A percentile compares a stretch with the other conserved stretches of the same genome.
Conservation (phyloP, 805 yeast genomes). For the Schizosaccharomyces octosporus region DNA sequence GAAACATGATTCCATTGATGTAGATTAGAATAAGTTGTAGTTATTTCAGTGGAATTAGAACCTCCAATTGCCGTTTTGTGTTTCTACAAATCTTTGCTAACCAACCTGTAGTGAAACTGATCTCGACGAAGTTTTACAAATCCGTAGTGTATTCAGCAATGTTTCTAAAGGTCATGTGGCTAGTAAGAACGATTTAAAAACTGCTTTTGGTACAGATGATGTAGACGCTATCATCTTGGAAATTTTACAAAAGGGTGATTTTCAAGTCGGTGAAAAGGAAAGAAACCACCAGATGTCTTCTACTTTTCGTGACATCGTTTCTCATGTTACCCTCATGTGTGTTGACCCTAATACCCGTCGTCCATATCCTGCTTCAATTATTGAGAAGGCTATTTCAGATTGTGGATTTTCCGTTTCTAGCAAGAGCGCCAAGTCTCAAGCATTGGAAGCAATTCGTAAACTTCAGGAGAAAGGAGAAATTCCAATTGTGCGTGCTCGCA, state of each 20-base stretch:
- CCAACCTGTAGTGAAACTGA: constrained; percentile 42
- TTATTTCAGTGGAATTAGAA: too few relatives aligned
- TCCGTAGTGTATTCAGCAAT: constrained; percentile 78
- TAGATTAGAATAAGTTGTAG: too few relatives aligned
- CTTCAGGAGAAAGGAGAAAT: constrained; percentile 57
- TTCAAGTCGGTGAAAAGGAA: constrained; percentile 84
- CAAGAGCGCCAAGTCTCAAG: constrained; percentile 64
- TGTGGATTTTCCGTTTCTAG: constrained; percentile 54
- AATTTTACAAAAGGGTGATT: constrained; percentile 73
- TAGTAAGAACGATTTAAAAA: constrained; percentile 52
- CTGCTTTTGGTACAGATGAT: constrained; percentile 54
- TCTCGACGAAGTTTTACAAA: constrained; percentile 82
- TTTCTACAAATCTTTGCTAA: neutral
- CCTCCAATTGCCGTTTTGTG: neutral
- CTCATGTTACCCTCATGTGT: constrained; percentile 67
- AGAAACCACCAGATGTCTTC: constrained; percentile 50
- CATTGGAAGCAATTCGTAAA: constrained; percentile 68
- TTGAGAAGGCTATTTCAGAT: constrained; percentile 51
- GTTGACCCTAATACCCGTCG: constrained; percentile 73
- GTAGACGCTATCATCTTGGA: constrained; percentile 52
- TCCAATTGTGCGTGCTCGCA: constrained; percentile 82
- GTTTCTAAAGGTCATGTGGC: constrained; percentile 91
- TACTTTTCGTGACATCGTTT: constrained; percentile 58
- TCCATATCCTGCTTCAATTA: constrained; percentile 84
- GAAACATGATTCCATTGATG: too few relatives aligned